Evolutionary conservation across 2,329 filamentous ascomycete genomes (phyloP), one percentile per base, ranked within the genome.

Genomic region (Sporothrix schenckii): DNA sequence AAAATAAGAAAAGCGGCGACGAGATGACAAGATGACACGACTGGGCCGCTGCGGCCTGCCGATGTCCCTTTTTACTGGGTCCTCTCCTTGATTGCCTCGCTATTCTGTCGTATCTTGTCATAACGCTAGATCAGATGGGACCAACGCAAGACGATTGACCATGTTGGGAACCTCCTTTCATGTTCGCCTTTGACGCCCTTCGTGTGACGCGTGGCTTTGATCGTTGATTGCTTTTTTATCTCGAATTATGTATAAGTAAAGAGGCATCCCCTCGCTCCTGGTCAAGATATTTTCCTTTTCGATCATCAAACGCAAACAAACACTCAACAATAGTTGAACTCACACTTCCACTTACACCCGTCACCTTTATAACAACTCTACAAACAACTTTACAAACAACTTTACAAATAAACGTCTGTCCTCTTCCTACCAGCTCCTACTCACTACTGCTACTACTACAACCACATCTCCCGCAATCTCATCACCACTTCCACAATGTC

Each of bases 211-310:
- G n/a, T n/a, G 14, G 3, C 54, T 27, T 27, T 58, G 24, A 39
- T 49, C 34, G 24, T 24, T 44, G 19, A 24, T n/a, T n/a, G 4
- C 50, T 21, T 21, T 34, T 34, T 34, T 3, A 34, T 14, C 2
- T 56, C 19, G 24, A 39, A n/a, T n/a, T 53, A 24, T 65, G 47
- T 70, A 70, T 70, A 70, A 70, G 68, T 70, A 70, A 52, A 56
- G 50, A 16, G 21, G 19, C 21, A 66, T 30, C n/a, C 58, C 66
- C 60, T 30, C 16, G 44, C 14, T 14, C n/a, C 47, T 27, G 44
- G 11, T 47, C 39, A 39, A 47, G 39, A 63, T 47, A 39, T 16
- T 70, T 56, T 19, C 10, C 24, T 47, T 66, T 41, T 49, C 2
- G 50, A 58, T 54, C 49, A 66, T 66, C 58, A 66, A 50, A 21